phyloP scores from a whole-genome alignment of 257 asterid species.

The Jacaranda mimosifolia region DNA sequence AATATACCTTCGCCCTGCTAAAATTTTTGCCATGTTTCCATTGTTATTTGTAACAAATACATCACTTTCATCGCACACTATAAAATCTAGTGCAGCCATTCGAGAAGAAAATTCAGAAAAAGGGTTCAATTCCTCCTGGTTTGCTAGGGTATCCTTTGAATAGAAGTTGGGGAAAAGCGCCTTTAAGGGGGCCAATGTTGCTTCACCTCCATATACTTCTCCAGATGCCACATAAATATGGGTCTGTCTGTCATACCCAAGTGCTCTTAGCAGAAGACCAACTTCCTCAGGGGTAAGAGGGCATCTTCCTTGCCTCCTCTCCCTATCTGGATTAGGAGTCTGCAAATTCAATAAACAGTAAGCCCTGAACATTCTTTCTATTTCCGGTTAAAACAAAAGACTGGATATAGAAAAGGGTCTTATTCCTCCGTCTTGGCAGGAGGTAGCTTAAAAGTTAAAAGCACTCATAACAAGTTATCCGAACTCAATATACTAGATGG shows the following conservation, averaged over 20 bases:
- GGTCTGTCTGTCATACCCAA: slow-evolving; percentile 82
- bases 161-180: slow-evolving; percentile 92
- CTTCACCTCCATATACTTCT: slow-evolving; percentile 95
- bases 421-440: slow-evolving; percentile 16
- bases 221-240: slow-evolving; percentile 98
- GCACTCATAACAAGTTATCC: not conserved
- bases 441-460: slow-evolving; percentile 3
- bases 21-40: slow-evolving; percentile 97
- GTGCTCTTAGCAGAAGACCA: slow-evolving; percentile 92
- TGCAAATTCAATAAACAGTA: slow-evolving; percentile 49
- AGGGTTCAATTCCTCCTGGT: slow-evolving; percentile 71
- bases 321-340: slow-evolving; percentile 88
- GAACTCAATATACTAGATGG: slow-evolving; percentile 2
- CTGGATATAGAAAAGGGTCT: slow-evolving; percentile 5
- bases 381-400: slow-evolving; percentile 1
- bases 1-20: slow-evolving; percentile 92
- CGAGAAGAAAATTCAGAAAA: slow-evolving; percentile 91
- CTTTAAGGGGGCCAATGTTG: slow-evolving; percentile 87
- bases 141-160: slow-evolving; percentile 85
- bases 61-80: slow-evolving; percentile 94
- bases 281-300: slow-evolving; percentile 99
- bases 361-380: slow-evolving; percentile 35
- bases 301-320: slow-evolving; percentile 95
- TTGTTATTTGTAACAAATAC: slow-evolving; percentile 97
- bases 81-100: slow-evolving; percentile 94